Evolutionary conservation across 2,329 filamentous ascomycete genomes (phyloP).

Genomic region (Dactylellina haptotyla): DNA sequence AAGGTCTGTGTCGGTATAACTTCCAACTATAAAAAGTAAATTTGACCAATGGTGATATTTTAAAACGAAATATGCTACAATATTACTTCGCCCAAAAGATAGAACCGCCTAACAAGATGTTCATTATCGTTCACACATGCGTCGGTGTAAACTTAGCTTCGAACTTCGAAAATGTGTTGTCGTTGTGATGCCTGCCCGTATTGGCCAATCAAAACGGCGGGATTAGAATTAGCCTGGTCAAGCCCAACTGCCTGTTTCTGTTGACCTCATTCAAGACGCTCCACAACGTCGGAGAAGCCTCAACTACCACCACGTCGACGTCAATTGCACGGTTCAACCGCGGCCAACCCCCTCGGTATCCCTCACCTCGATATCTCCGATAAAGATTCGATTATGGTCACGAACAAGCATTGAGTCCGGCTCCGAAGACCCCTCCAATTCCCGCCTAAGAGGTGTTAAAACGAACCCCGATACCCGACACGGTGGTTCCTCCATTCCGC

Average conservation of each 20-base stretch:
- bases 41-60: too few relatives aligned
- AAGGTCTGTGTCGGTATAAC: too few relatives aligned
- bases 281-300: slow-evolving; percentile 47
- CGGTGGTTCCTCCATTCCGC: slow-evolving; percentile 1
- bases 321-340: slow-evolving; percentile 14
- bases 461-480: slow-evolving; percentile 1
- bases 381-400: slow-evolving; percentile 25
- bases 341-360: slow-evolving; percentile 13
- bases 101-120: too few relatives aligned
- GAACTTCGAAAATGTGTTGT: slow-evolving; percentile 40
- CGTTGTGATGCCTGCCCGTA: slow-evolving; percentile 24
- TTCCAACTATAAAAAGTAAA: too few relatives aligned
- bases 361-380: slow-evolving; percentile 10
- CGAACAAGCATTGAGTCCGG: slow-evolving; percentile 14
- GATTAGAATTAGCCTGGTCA: slow-evolving; percentile 50
- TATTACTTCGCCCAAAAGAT: too few relatives aligned
- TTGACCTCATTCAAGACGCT: slow-evolving; percentile 50
- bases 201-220: slow-evolving; percentile 37
- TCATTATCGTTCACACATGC: too few relatives aligned
- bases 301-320: slow-evolving; percentile 21
- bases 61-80: too few relatives aligned
- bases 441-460: slow-evolving; percentile 6
- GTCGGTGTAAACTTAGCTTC: too few relatives aligned
- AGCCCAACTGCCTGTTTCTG: slow-evolving; percentile 35
- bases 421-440: slow-evolving; percentile 16